phyloP scores from a whole-genome alignment of 441 rosid genomes.

The Arabidopsis lyrata region DNA sequence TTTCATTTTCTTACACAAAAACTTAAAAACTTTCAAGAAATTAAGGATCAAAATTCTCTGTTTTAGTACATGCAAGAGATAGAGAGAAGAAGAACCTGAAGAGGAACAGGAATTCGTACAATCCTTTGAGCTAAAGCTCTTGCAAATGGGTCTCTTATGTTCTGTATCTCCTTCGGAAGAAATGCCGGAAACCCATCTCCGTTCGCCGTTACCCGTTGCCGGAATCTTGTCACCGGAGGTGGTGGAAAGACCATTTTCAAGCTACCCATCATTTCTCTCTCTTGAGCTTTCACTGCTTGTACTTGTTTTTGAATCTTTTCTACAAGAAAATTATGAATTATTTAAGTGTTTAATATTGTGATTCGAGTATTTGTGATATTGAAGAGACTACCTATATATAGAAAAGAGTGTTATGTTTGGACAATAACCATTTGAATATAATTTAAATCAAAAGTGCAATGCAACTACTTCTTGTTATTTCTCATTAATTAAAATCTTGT shows the following conservation, averaged over 20 bases:
- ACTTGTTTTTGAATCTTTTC: slow-evolving; percentile 1
- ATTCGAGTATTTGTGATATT: slow-evolving; percentile 3
- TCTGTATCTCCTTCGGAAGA: slow-evolving; percentile 74
- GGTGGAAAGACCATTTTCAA: slow-evolving; percentile 29
- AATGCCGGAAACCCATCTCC: slow-evolving; percentile 70
- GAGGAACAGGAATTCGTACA: slow-evolving; percentile 77
- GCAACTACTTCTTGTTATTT: slow-evolving; percentile 6
- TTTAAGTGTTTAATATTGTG: neutral
- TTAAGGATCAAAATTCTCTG: neutral
- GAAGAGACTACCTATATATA: slow-evolving; percentile 17
- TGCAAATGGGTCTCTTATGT: slow-evolving; percentile 80
- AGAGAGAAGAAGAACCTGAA: slow-evolving; percentile 54
- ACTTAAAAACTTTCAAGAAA: neutral
- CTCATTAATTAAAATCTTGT: neutral
- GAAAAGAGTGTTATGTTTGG: slow-evolving; percentile 25
- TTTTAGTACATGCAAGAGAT: neutral
- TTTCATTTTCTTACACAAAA: neutral
- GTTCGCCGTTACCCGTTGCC: slow-evolving; percentile 32
- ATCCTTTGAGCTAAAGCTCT: slow-evolving; percentile 74
- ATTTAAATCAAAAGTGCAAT: slow-evolving; percentile 3
- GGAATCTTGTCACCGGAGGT: slow-evolving; percentile 24
- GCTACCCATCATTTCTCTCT: slow-evolving; percentile 30
- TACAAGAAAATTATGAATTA: slow-evolving; percentile 1
- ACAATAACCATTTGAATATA: neutral
- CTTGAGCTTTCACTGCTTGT: neutral